Base-by-base conservation (phyloP, 1,139 yeast species). In the Debaryomyces fabryi region DNA sequence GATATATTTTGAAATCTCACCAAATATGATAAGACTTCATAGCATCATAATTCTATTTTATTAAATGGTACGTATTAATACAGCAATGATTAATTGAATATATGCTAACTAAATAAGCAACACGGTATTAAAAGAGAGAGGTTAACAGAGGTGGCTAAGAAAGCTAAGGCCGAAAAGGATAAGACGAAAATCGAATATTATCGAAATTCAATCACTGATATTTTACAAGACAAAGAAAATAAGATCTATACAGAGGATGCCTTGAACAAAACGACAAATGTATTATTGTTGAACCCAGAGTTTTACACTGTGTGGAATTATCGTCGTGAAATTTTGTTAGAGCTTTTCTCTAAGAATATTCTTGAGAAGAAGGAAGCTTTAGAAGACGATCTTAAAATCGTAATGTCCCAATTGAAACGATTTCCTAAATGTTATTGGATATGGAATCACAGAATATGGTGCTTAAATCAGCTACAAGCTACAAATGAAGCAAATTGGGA, bases 371-470 rank as follows among this genome's bases (percentile, higher is more conserved):
- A 68, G 50, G 62, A 64, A 8, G 61, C 78, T 23, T 72, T 92
- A 54, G 73, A 72, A 6, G 66, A 72, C 3, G 99, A 93, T 57
- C 71, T 93, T 45, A 60, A 69, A 33, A 82, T 89, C 59, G 76
- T 85, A 1, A 74, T 86, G 71, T 66, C 68, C 0, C 78, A 83
- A 55, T 69, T 93, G 58, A 81, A 80, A 50, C 67, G 76, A 49
- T 85, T 69, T 55, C 99, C 99, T 2, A 93, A 93, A 64, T 88
- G 92, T 34, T 93, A 93, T 64, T 92, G 98, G 97, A 85, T 93
- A 16, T 93, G 98, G 97, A 88, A 86, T 59, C 98, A 93, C 64
- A 76, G 99, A 29, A 70, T 81, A 18, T 93, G 99, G 99, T 80
- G 89, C 45, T 68, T 93, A 37, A 74, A 78, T 47, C 72, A 76